Conservation (phyloP, 805 yeast species). For the Saturnispora halmiae region DNA sequence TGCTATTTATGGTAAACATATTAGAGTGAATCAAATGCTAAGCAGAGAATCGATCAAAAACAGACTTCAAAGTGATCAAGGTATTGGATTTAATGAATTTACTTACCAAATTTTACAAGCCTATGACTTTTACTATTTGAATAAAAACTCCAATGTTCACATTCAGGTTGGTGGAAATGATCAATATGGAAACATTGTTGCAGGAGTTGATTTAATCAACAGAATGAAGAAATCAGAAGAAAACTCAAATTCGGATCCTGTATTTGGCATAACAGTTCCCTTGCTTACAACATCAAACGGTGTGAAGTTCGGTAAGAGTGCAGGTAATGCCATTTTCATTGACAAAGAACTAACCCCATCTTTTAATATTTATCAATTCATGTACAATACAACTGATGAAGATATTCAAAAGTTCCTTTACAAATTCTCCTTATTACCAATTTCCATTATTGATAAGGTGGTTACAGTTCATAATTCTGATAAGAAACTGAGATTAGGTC, state of each 20-base stretch:
- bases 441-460: conserved; percentile 45
- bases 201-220: conserved; percentile 82
- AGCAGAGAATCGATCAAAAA: conserved; percentile 80
- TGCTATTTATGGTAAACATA: conserved; percentile 63
- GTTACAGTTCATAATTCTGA: conserved; percentile 43
- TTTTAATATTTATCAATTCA: conserved; percentile 76
- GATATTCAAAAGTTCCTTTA: conserved; percentile 62
- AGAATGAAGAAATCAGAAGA: conserved; percentile 34
- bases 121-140: conserved; percentile 81
- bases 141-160: conserved; percentile 46
- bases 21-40: conserved; percentile 80
- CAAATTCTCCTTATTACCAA: conserved; percentile 72
- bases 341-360: conserved; percentile 68
- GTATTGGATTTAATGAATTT: conserved; percentile 90
- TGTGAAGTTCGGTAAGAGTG: conserved; percentile 92
- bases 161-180: conserved; percentile 94
- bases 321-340: conserved; percentile 92
- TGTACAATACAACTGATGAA: conserved; percentile 69
- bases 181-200: conserved; percentile 97
- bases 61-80: conserved; percentile 57
- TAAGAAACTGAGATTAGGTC: conserved; percentile 66
- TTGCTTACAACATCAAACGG: conserved; percentile 81
- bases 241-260: conserved; percentile 18
- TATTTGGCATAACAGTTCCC: conserved; percentile 83
- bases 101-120: conserved; percentile 91